A percentile compares a stretch with the other conserved stretches of the same genome.
Conservation (phyloP, 2,329 filamentous ascomycete genomes). For the Xylaria sp. region DNA sequence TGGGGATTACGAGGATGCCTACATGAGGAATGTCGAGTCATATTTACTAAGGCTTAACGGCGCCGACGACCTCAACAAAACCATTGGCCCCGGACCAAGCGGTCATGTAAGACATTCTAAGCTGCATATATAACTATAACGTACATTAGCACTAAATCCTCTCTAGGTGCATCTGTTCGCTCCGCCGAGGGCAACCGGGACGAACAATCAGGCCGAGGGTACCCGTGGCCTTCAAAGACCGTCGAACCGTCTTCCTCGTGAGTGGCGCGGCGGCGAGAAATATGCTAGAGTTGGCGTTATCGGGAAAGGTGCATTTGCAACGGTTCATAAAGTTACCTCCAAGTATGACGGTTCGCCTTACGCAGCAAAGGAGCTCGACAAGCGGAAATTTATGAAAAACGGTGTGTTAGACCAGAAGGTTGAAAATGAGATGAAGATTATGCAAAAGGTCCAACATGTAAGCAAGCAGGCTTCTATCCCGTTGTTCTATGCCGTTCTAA, state of each 20-base stretch:
- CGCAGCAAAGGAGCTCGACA: constrained; percentile 94
- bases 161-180: constrained; percentile 42
- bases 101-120: constrained; percentile 50
- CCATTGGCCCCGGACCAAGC: constrained; percentile 53
- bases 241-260: constrained; percentile 54
- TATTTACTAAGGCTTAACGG: constrained; percentile 60
- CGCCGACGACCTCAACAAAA: constrained; percentile 46
- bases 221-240: constrained; percentile 40
- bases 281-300: constrained; percentile 86
- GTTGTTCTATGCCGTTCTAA: constrained; percentile 26
- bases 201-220: constrained; percentile 19
- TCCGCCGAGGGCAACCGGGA: constrained; percentile 25
- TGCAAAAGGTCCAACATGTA: constrained; percentile 84
- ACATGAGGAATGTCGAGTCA: constrained; percentile 69
- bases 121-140: neutral
- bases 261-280: constrained; percentile 81
- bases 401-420: constrained; percentile 88
- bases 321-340: constrained; percentile 86
- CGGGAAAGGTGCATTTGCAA: constrained; percentile 93
- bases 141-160: constrained; percentile 23
- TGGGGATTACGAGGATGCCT: constrained; percentile 67
- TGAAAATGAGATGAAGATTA: constrained; percentile 96
- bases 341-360: constrained; percentile 83
- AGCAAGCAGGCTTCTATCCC: constrained; percentile 45
- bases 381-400: constrained; percentile 91